A percentile compares a stretch with the other conserved stretches of the same genome.
These are phyloP conservation scores for Pythium utonaiense DNA, from an alignment of 352 stramenopile genomes.

Conservation along the genomic window DNA sequence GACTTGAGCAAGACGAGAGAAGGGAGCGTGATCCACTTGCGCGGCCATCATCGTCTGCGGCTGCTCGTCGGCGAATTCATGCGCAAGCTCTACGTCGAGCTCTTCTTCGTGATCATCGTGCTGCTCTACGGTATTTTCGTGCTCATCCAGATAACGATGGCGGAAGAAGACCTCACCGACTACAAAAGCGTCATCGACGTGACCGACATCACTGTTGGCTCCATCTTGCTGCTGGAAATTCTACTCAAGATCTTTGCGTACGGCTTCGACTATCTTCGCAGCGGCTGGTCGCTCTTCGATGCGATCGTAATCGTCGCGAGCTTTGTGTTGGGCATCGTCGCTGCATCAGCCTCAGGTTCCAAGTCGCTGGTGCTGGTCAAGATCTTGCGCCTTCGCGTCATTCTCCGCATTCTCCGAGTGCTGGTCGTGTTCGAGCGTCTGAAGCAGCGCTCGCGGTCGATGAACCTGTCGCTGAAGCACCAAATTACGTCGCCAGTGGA, in stretches of 20 bases:
- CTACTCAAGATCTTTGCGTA: constrained; percentile 78
- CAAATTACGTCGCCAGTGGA: constrained; percentile 77
- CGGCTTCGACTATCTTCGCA: constrained; percentile 54
- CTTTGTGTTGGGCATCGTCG: constrained; percentile 70
- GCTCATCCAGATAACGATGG: constrained; percentile 78
- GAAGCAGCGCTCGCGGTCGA: constrained; percentile 68
- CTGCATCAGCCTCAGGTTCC: constrained; percentile 38
- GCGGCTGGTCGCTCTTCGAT: constrained; percentile 79
- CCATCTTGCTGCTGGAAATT: constrained; percentile 79
- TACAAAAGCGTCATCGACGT: constrained; percentile 74
- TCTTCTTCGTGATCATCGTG: constrained; percentile 89
- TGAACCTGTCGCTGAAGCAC: constrained; percentile 72
- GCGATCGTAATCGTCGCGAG: constrained; percentile 75
- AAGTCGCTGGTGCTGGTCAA: constrained; percentile 62
- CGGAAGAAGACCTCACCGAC: constrained; percentile 38
- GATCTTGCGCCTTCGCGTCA: constrained; percentile 66
- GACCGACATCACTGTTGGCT: constrained; percentile 82
- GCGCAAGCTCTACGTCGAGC: constrained; percentile 75
- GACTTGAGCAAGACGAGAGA: constrained; percentile 35
- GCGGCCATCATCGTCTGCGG: constrained; percentile 40
- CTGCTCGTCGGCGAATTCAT: constrained; percentile 75
- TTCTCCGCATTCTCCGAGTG: constrained; percentile 76
- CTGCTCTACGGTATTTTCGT: constrained; percentile 83
- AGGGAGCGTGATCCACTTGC: constrained; percentile 29
- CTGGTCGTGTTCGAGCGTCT: constrained; percentile 86